A percentile compares a stretch with the other conserved stretches of the same genome.
phyloP scores from a whole-genome alignment of 352 stramenopile genomes.

The Phytophthora pisi region DNA sequence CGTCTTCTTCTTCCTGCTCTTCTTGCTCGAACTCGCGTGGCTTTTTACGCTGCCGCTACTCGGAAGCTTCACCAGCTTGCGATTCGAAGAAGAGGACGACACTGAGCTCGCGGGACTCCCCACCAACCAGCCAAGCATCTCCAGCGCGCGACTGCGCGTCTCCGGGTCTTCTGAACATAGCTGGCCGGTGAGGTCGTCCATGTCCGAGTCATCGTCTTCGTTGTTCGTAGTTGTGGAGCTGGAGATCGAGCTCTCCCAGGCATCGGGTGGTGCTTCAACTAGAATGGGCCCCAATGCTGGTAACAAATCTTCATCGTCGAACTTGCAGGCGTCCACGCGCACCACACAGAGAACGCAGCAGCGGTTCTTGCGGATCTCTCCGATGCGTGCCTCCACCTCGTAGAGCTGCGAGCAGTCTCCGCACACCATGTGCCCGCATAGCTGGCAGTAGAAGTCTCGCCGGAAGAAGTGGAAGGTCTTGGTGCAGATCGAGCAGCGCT shows the following conservation, averaged over 20 bases:
- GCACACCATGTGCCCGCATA: constrained; percentile 62
- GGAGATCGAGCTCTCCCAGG: constrained; percentile 32
- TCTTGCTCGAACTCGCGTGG: constrained; percentile 7
- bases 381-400: constrained; percentile 55
- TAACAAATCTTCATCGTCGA: constrained; percentile 58
- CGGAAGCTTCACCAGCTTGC: constrained; percentile 27
- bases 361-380: constrained; percentile 52
- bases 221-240: constrained; percentile 12
- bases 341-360: constrained; percentile 56
- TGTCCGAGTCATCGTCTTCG: constrained; percentile 35
- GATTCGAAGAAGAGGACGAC: constrained; percentile 25
- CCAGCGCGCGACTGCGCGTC: constrained; percentile 45
- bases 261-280: constrained; percentile 42
- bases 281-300: constrained; percentile 48
- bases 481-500: constrained; percentile 52
- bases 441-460: constrained; percentile 56
- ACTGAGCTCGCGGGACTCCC: constrained; percentile 20
- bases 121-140: constrained; percentile 54
- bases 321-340: constrained; percentile 56
- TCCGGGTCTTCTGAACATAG: constrained; percentile 51
- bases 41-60: constrained; percentile 10
- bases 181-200: constrained; percentile 40
- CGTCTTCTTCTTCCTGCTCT: constrained; percentile 28
- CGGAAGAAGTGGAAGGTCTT: constrained; percentile 59
- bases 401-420: constrained; percentile 51